Base-by-base conservation (phyloP, 768 basidiomycete genomes). In the Trichaptum fuscoviolaceum region DNA sequence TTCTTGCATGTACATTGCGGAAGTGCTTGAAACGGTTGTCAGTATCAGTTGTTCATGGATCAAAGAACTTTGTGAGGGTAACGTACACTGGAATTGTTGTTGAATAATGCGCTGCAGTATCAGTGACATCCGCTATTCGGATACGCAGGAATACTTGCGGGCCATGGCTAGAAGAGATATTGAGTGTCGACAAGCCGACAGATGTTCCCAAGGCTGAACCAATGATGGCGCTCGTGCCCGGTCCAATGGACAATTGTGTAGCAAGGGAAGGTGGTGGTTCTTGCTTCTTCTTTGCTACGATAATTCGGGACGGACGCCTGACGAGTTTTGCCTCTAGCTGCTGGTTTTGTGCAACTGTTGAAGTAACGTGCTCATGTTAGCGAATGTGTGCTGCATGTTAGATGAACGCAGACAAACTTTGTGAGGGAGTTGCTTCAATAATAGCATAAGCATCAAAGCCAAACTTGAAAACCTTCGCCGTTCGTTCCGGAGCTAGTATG, bases 1-100 rank as follows among this genome's bases (percentile, higher is more conserved):
- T 75, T 99, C 96, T 71, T 96, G 95, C 86, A 98, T 91, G 75
- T 99, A 99, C 90, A 95, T 97, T 9, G 92, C 94, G 17, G 92
- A 88, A 9, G 94, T 88, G 6, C 90, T 93, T 36, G 15, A 30
- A 63, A n/a, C 6, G 7, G 30, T 26, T 17, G 7, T 58, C 25
- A 63, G 60, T 64, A n/a, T 17, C 15, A 35, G 27, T 23, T 10
- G 12, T 23, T 34, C 8, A 35, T 26, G 62, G 61, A 9, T 26
- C 30, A 68, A 62, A 23, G 34, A 36, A 58, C 57, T 8, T 1
- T 35, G 57, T 27, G 34, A 9, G 20, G 26, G 10, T 35, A n/a
- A 80, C 92, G 65, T 83, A 96, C 93, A 94, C 95, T 42, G 89
- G 90, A 71, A 97, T 93, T 0, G 95, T 96, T 0, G 94, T 96